A percentile compares a stretch with the other conserved stretches of the same genome.
Conservation (phyloP, 2,329 filamentous ascomycete genomes). For the Polytolypa hystricis region DNA sequence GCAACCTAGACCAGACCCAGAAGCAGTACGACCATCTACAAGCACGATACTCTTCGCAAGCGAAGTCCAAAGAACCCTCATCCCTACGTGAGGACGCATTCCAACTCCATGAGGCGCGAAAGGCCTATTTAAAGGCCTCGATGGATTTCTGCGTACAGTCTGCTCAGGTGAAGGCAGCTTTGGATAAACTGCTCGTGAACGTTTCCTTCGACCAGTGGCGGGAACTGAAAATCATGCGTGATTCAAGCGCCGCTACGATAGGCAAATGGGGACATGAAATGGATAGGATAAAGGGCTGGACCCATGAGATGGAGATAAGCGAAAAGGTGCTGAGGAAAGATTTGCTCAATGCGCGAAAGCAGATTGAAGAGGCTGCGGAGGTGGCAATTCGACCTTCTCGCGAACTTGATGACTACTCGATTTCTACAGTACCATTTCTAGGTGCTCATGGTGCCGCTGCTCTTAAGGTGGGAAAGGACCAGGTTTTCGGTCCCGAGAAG, state of each 20-base stretch:
- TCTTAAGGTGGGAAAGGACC: constrained; percentile 41
- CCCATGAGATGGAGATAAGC: constrained; percentile 84
- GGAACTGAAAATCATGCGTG: constrained; percentile 65
- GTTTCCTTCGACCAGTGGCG: constrained; percentile 80
- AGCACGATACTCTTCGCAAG: constrained; percentile 70
- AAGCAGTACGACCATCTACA: constrained; percentile 74
- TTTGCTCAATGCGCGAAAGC: constrained; percentile 63
- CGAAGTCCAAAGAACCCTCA: constrained; percentile 88
- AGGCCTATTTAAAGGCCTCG: constrained; percentile 78
- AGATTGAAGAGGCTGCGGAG: constrained; percentile 70
- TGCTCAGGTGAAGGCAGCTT: constrained; percentile 68
- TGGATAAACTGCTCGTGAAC: constrained; percentile 78
- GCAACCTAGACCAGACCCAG: constrained; percentile 66
- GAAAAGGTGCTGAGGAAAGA: constrained; percentile 75
- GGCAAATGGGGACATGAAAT: constrained; percentile 66
- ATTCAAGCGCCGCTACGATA: constrained; percentile 51
- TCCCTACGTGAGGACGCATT: constrained; percentile 90
- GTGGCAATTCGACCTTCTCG: constrained; percentile 65
- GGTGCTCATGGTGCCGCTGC: constrained; percentile 57
- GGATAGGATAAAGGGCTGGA: constrained; percentile 86
- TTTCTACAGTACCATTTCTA: constrained; percentile 80
- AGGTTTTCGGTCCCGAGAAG: constrained; percentile 53
- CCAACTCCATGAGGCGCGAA: constrained; percentile 82
- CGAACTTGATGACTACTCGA: constrained; percentile 84
- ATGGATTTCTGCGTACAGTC: constrained; percentile 88